Evolutionary conservation across 2,329 filamentous ascomycete genomes (phyloP), one percentile per base, ranked within the genome.

Genomic region (Dactylellina leptospora): DNA sequence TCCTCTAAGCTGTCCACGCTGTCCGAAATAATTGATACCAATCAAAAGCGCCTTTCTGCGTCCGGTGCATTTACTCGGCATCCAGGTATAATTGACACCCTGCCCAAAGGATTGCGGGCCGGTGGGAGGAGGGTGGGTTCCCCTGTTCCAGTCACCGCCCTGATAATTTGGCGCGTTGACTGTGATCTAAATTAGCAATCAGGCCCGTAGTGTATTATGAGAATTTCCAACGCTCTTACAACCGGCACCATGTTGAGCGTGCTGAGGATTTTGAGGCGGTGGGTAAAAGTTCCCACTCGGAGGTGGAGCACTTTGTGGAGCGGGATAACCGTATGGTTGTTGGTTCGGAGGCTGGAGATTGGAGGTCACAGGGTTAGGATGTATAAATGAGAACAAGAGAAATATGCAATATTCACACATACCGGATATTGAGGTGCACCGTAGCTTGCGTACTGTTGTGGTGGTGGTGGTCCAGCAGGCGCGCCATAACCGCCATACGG

Each of bases 11-110:
- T 91, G 88, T 51, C 86, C 89, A 20, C 87, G 81, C 78, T 90
- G 87, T 56, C 87, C 86, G 76, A 91, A 89, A 82, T 92, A 92
- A 83, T 92, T 92, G 83, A 92, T 91, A 56, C 90, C 90, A 74
- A 92, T 90, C 62, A 92, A 81, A 62, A 92, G 81, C 5, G 90
- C 90, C 82, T 91, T 91, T 77, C 89, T 84, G 74, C 84, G 85
- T 56, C 90, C 90, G 4, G 86, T 88, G 79, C 90, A 92, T 78
- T 88, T 87, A 48, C 76, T 76, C 16, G 69, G 69, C 18, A 53
- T 27, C 69, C 69, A 73, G 28, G 66, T 55, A 42, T 73, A 73
- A 23, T 73, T 47, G 2, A 68, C 48, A 3, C 69, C 69, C n/a
- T 54, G 61, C 16, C 54, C 69, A n/a, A 73, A 73, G 1, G 60